A percentile compares a stretch with the other conserved stretches of the same genome.
phyloP scores from a whole-genome alignment of 768 basidiomycete species.

The Tulasnella sp. region DNA sequence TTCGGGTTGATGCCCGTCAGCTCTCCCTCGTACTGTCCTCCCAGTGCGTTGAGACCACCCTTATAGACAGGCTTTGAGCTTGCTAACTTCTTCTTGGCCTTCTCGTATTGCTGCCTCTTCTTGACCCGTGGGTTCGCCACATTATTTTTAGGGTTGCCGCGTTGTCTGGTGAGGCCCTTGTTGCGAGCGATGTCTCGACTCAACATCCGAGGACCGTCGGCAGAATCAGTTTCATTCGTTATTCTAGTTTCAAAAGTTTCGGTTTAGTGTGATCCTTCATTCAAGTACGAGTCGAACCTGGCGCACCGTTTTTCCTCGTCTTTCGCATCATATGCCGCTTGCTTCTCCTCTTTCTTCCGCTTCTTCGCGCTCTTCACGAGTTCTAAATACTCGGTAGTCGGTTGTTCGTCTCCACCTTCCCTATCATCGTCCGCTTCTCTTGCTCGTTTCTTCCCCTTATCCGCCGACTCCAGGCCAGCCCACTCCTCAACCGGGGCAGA shows the following conservation, averaged over 20 bases:
- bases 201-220: constrained; percentile 67
- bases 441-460: constrained; percentile 29
- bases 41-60: constrained; percentile 61
- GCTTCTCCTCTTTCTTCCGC: constrained; percentile 66
- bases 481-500: constrained; percentile 23
- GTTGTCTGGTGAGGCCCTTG: constrained; percentile 77
- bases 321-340: constrained; percentile 63
- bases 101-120: constrained; percentile 78
- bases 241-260: constrained; percentile 19
- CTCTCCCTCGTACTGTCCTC: constrained; percentile 80
- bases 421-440: constrained; percentile 23
- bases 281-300: background rate
- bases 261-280: background rate
- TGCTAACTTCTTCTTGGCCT: constrained; percentile 84
- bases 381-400: constrained; percentile 72
- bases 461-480: constrained; percentile 27
- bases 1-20: constrained; percentile 76
- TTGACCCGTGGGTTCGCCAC: constrained; percentile 97
- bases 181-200: constrained; percentile 89
- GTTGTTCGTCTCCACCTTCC: constrained; percentile 34
- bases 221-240: constrained; percentile 22
- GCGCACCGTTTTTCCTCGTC: constrained; percentile 47
- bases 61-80: constrained; percentile 91
- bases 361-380: constrained; percentile 66
- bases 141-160: constrained; percentile 52